Evolutionary conservation across 2,329 filamentous ascomycete species (phyloP).

Genomic region (Xylariaceae sp.): DNA sequence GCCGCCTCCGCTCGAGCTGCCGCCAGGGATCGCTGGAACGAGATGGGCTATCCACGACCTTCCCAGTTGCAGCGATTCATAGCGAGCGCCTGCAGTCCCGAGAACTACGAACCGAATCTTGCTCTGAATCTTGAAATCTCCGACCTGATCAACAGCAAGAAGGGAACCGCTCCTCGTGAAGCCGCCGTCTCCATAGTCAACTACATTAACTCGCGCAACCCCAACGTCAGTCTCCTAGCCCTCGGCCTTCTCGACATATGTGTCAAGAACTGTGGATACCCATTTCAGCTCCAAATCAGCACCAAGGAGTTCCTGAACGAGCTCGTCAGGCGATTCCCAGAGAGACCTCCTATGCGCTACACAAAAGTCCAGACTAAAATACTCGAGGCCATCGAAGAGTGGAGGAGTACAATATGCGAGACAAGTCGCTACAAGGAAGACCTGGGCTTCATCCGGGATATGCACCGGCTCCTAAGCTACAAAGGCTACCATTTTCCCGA

Average conservation of each 20-base stretch:
- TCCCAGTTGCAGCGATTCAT: slow-evolving; percentile 95
- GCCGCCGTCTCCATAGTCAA: slow-evolving; percentile 90
- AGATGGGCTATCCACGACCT: slow-evolving; percentile 74
- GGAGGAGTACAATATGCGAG: slow-evolving; percentile 96
- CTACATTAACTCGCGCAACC: slow-evolving; percentile 95
- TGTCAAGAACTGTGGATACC: slow-evolving; percentile 99
- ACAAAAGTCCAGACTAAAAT: slow-evolving; percentile 90
- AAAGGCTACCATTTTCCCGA: slow-evolving; percentile 97
- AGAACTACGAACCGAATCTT: slow-evolving; percentile 97
- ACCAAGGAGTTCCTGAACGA: slow-evolving; percentile 99
- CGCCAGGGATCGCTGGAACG: slow-evolving; percentile 89
- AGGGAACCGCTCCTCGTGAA: slow-evolving; percentile 92
- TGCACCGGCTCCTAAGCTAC: slow-evolving; percentile 93
- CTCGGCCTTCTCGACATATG: slow-evolving; percentile 95
- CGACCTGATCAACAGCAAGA: slow-evolving; percentile 96
- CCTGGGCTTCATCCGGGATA: slow-evolving; percentile 92
- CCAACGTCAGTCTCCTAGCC: slow-evolving; percentile 89
- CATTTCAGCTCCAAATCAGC: slow-evolving; percentile 96
- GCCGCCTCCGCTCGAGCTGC: slow-evolving; percentile 94
- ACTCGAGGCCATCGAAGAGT: slow-evolving; percentile 95
- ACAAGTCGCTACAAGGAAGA: slow-evolving; percentile 98
- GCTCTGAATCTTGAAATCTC: slow-evolving; percentile 95
- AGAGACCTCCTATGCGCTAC: slow-evolving; percentile 83
- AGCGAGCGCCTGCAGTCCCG: slow-evolving; percentile 91
- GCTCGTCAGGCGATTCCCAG: slow-evolving; percentile 92